Conservation (phyloP, 805 yeast species). For the Ogataea naganishii region DNA sequence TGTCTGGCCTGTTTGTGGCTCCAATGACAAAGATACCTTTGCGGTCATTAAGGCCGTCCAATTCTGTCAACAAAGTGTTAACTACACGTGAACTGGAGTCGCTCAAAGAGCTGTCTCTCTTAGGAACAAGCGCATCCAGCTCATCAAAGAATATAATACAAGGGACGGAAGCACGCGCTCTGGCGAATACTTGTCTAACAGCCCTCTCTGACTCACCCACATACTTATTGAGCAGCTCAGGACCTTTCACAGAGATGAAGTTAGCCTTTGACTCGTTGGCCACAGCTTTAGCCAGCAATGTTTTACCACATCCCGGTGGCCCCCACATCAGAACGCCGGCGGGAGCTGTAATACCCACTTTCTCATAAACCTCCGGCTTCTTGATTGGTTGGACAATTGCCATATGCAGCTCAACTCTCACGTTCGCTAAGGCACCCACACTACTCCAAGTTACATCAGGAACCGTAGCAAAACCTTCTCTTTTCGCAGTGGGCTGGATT, state of each 20-base stretch:
- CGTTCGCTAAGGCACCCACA: constrained; percentile 79
- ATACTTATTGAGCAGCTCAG: constrained; percentile 88
- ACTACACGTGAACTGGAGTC: constrained; percentile 93
- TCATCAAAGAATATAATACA: constrained; percentile 94
- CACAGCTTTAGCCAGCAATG: constrained; percentile 91
- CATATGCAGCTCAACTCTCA: constrained; percentile 88
- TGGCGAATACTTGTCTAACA: constrained; percentile 85
- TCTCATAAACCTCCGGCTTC: constrained; percentile 80
- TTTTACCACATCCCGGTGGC: constrained; percentile 99
- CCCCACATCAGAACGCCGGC: constrained; percentile 98
- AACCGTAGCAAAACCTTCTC: constrained; percentile 98
- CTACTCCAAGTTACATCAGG: constrained; percentile 96
- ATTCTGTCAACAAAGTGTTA: constrained; percentile 85
- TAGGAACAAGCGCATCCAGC: constrained; percentile 90
- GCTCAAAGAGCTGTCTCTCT: constrained; percentile 80
- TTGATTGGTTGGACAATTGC: constrained; percentile 96
- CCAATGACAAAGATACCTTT: constrained; percentile 92
- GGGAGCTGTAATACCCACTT: constrained; percentile 93
- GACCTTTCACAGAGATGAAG: constrained; percentile 93
- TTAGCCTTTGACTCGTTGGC: constrained; percentile 97
- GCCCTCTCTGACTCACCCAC: constrained; percentile 95
- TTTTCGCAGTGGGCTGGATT: constrained; percentile 93
- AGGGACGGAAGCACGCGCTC: constrained; percentile 93
- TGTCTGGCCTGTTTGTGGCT: constrained; percentile 96
- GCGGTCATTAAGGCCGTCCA: constrained; percentile 90